phyloP scores from a whole-genome alignment of 2,329 filamentous ascomycete genomes.

The Xylaria sp. region DNA sequence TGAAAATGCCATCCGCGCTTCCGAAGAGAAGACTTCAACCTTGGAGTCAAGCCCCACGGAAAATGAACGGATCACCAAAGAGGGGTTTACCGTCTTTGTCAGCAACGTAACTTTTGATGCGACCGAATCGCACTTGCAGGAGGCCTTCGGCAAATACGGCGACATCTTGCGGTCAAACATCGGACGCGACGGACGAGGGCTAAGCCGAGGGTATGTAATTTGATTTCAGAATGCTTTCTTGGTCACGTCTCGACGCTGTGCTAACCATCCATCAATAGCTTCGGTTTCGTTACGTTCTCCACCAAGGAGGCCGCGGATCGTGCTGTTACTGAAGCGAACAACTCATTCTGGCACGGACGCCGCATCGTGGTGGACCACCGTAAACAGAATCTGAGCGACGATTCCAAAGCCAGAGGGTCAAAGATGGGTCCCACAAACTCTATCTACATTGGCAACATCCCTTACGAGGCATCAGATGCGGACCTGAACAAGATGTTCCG shows the following conservation, averaged over 20 bases:
- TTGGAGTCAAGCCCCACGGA: conserved; percentile 6
- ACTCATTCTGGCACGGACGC: conserved; percentile 45
- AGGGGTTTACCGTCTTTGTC: conserved; percentile 59
- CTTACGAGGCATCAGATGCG: conserved; percentile 82
- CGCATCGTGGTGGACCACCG: conserved; percentile 38
- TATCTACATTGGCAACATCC: conserved; percentile 84
- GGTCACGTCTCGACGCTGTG: background rate
- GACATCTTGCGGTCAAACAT: conserved; percentile 34
- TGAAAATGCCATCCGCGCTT: conserved; percentile 16
- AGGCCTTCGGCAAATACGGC: conserved; percentile 58
- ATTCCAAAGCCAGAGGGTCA: background rate
- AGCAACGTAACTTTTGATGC: conserved; percentile 75
- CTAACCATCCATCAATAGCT: conserved; percentile 34
- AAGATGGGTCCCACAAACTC: conserved; percentile 60
- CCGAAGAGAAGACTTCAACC: background rate
- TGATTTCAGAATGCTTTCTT: background rate
- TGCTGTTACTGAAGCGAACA: conserved; percentile 36
- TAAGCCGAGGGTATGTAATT: conserved; percentile 42
- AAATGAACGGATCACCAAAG: background rate
- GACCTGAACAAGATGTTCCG: conserved; percentile 82
- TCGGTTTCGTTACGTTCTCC: conserved; percentile 39
- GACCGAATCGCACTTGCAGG: conserved; percentile 62
- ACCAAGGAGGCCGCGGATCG: conserved; percentile 23
- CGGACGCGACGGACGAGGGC: conserved; percentile 37
- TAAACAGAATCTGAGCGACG: conserved; percentile 35